Conservation (phyloP, 2,329 filamentous ascomycete genomes). For the Aspergillus udagawae region DNA sequence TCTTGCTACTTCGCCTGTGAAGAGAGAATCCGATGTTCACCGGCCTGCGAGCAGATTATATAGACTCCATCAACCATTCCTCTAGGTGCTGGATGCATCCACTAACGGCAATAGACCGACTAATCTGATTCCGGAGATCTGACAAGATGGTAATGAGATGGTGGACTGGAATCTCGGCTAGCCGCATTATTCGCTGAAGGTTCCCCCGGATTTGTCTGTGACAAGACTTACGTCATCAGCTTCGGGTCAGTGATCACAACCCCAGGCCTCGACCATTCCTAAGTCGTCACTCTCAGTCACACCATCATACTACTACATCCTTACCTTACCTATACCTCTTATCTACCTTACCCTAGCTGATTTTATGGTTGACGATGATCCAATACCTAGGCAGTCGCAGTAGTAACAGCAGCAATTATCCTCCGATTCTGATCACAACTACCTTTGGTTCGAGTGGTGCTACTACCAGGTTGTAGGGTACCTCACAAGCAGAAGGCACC, state of each 20-base stretch:
- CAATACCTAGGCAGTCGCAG: background rate
- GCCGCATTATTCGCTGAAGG: conserved; percentile 22
- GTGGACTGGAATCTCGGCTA: background rate
- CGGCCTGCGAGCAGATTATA: background rate
- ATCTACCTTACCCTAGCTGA: background rate
- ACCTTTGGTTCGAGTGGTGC: background rate
- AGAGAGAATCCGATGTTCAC: background rate
- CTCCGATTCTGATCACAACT: background rate
- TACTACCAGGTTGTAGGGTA: background rate
- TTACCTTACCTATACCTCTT: background rate
- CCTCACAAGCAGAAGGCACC: background rate
- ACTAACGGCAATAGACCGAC: background rate
- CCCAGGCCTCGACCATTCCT: conserved; percentile 6
- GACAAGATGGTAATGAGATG: background rate
- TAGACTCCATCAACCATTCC: background rate
- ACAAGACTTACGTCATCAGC: conserved; percentile 35
- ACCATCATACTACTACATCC: background rate
- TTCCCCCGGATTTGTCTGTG: conserved; percentile 28
- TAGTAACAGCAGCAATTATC: background rate
- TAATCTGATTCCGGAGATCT: background rate
- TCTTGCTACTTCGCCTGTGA: background rate
- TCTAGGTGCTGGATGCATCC: background rate
- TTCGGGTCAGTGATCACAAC: conserved; percentile 1
- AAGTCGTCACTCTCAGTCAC: conserved; percentile 4
- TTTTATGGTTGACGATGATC: background rate